Base-by-base conservation (phyloP, 306 rosid species). In the Lablab purpureus region DNA sequence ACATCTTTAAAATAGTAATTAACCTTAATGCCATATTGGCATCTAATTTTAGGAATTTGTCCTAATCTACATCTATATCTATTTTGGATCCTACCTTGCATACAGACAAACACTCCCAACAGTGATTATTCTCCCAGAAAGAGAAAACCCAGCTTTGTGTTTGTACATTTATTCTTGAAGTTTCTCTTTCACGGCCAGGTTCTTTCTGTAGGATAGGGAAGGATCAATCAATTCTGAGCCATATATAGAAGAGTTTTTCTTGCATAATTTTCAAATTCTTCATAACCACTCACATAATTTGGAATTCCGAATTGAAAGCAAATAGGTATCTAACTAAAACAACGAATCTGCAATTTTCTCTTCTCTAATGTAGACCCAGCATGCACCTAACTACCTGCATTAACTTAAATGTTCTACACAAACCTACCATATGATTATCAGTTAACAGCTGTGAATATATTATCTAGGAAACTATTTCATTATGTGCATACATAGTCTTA, bases 71-170 rank as follows among this genome's bases (percentile, higher is more conserved):
- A 60, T 11, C 18, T 18, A 23, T 18, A 22, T 54, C 40, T 60
- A 47, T 18, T 59, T 32, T 82, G 82, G 85, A 81, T 82, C 74
- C 85, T 71, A 71, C 75, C 21, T 4, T 77, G 70, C 55, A 47
- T 71, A 54, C 43, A 40, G 85, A 82, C 82, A 77, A 71, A 32
- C 63, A 76, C 30, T 60, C 23, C 23, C 28, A 76, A 30, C 70
- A 50, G 74, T 69, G 74, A 76, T 76, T 76, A 71, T 82, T 82
- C 75, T 71, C 52, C 36, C 3, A 17, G n/a, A 71, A 82, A 71
- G 70, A 71, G 75, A 62, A 77, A 76, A 49, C 32, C 15, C 56
- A 68, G 49, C 74, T 60, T 62, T 68, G 37, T 22, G 49, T 19
- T 46, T 28, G 69, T 51, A 51, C 79, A 41, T 63, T 50, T 71